Percentiles rank a stretch among this genome's conserved stretches.
These are phyloP conservation scores for Gypsophila paniculata DNA, from an alignment of 179 eudicot species.

Conservation along the genomic window DNA sequence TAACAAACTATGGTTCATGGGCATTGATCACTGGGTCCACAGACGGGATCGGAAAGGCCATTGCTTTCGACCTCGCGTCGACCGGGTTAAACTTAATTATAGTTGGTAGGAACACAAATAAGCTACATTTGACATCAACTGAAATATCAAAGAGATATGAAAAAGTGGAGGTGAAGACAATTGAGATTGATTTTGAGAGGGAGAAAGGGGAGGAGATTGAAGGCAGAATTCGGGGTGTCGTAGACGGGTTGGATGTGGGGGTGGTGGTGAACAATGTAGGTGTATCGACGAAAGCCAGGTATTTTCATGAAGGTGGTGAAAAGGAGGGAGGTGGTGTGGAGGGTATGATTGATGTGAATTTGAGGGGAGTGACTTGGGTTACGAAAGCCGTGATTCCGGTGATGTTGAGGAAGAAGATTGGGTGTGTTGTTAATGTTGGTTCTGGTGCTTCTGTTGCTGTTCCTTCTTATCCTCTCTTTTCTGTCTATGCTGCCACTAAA, in stretches of 20 bases:
- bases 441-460: conserved; percentile 44
- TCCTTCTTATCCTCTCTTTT: conserved; percentile 44
- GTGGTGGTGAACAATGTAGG: conserved; percentile 55
- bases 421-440: conserved; percentile 49
- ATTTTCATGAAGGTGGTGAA: conserved; percentile 41
- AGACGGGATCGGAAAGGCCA: conserved; percentile 52
- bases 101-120: conserved; percentile 38
- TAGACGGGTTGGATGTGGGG: conserved; percentile 47
- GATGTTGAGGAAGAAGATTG: conserved; percentile 40
- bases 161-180: conserved; percentile 18
- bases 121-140: conserved; percentile 35
- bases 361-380: conserved; percentile 39
- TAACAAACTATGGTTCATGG: conserved; percentile 51
- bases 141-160: conserved; percentile 25
- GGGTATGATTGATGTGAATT: conserved; percentile 35
- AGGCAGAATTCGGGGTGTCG: conserved; percentile 18
- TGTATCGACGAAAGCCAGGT: conserved; percentile 17
- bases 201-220: conserved; percentile 34
- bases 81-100: conserved; percentile 43
- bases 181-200: conserved; percentile 37
- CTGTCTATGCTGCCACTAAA: conserved; percentile 43
- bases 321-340: conserved; percentile 16
- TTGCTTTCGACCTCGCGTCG: conserved; percentile 42
- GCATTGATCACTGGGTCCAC: conserved; percentile 52
- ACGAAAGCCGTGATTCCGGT: conserved; percentile 38